Evolutionary conservation across 345 rosid genomes (phyloP).

Genomic region (Physaria fendleri): DNA sequence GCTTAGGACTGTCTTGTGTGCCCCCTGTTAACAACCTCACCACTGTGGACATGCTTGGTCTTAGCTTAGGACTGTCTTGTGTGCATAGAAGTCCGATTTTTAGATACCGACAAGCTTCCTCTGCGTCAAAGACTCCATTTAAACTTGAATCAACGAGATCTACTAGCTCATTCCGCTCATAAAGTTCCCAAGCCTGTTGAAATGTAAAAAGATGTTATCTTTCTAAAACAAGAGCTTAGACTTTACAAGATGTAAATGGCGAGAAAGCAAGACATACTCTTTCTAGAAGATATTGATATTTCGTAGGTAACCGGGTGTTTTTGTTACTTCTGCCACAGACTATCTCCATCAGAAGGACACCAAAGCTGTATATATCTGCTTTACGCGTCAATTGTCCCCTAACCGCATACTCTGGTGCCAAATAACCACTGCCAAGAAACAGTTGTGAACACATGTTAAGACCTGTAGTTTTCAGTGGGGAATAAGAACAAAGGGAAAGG

Average conservation of each 20-base stretch:
- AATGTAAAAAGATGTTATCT: conserved; percentile 9
- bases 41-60: no score
- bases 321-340: conserved; percentile 88
- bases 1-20: conserved; percentile 65
- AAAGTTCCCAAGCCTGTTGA: conserved; percentile 78
- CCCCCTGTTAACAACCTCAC: no score
- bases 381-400: conserved; percentile 85
- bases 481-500: background rate
- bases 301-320: conserved; percentile 57
- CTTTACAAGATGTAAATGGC: no score
- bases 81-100: conserved; percentile 75
- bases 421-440: conserved; percentile 60
- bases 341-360: conserved; percentile 84
- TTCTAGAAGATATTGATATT: conserved; percentile 82
- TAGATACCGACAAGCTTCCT: conserved; percentile 60
- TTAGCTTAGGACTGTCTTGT: no score
- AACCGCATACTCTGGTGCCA: conserved; percentile 97
- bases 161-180: conserved; percentile 64
- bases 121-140: conserved; percentile 58
- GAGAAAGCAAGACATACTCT: conserved; percentile 51
- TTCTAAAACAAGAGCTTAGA: no score
- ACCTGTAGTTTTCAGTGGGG: background rate
- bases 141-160: conserved; percentile 48
- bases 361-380: conserved; percentile 90
- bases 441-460: conserved; percentile 10